phyloP scores from a whole-genome alignment of 371 early-diverging fungal genomes.

The Syncephalastrum sp. region DNA sequence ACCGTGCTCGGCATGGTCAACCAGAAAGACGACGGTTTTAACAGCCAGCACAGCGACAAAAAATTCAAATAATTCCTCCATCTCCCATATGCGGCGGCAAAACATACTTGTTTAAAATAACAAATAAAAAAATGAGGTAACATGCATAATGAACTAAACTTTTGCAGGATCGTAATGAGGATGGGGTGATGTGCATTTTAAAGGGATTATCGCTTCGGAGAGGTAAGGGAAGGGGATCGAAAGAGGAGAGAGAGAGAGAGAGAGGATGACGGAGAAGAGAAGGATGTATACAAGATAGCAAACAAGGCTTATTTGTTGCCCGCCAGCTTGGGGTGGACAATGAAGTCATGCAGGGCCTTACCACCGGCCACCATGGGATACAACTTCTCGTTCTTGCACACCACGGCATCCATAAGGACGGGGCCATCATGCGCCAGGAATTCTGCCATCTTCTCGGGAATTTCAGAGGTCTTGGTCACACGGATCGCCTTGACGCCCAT shows the following conservation, averaged over 20 bases:
- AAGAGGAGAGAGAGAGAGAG: not conserved
- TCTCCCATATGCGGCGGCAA: not conserved
- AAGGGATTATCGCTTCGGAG: too few species aligned
- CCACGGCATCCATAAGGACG: slow-evolving; percentile 87
- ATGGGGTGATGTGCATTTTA: too few species aligned
- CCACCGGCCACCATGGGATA: slow-evolving; percentile 98
- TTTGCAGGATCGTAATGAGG: too few species aligned
- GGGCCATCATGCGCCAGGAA: slow-evolving; percentile 88
- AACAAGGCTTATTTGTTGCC: not conserved
- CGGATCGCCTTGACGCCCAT: slow-evolving; percentile 91
- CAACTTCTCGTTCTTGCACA: slow-evolving; percentile 90
- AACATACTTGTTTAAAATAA: not conserved
- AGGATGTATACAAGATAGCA: too few species aligned
- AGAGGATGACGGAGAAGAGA: not conserved
- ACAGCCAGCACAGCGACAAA: too few species aligned
- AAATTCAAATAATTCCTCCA: not conserved
- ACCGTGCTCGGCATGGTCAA: too few species aligned
- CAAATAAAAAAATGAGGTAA: slow-evolving; percentile 3
- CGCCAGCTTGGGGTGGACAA: slow-evolving; percentile 55
- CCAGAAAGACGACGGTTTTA: too few species aligned
- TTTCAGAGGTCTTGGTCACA: slow-evolving; percentile 77
- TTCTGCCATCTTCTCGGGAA: slow-evolving; percentile 86
- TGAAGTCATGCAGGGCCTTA: slow-evolving; percentile 85
- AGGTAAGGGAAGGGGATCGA: not conserved
- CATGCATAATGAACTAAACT: not conserved